phyloP scores from a whole-genome alignment of 176 grass and related monocot genomes.

The Thalia dealbata region DNA sequence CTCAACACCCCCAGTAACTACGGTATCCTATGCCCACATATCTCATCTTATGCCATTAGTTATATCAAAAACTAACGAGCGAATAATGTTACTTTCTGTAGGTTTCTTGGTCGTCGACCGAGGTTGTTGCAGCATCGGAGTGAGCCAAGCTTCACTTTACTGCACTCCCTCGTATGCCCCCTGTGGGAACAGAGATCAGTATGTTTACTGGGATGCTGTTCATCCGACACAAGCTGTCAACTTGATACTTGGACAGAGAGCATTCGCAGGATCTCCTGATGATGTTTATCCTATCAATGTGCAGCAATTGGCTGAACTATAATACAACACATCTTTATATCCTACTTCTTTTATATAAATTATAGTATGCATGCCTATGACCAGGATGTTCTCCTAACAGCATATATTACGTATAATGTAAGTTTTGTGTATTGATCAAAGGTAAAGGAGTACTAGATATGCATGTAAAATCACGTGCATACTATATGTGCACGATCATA shows the following conservation, averaged over 20 bases:
- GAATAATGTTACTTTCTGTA: not conserved
- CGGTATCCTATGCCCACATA: not conserved
- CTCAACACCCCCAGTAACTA: conserved; percentile 21
- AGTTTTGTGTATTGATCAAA: too few species aligned
- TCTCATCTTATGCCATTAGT: too few species aligned
- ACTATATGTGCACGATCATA: too few species aligned
- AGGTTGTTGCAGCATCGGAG: conserved; percentile 28
- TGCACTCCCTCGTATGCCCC: conserved; percentile 25
- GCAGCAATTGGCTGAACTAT: conserved; percentile 35
- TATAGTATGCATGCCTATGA: too few species aligned
- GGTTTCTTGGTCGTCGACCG: conserved; percentile 27
- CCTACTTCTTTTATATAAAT: not conserved
- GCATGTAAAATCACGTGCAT: too few species aligned
- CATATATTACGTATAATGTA: too few species aligned
- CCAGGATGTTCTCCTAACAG: too few species aligned
- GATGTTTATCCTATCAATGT: conserved; percentile 43
- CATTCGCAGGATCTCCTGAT: conserved; percentile 26
- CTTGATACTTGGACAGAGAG: conserved; percentile 26
- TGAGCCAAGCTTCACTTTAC: conserved; percentile 15
- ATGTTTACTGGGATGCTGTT: conserved; percentile 46
- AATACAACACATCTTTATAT: not conserved
- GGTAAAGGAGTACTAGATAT: too few species aligned
- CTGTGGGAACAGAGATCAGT: conserved; percentile 18
- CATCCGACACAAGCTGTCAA: conserved; percentile 43
- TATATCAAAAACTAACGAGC: too few species aligned